A percentile compares a stretch with the other conserved stretches of the same genome.
Conservation (phyloP, 2,329 filamentous ascomycete genomes). For the Chaetomium olivaceum region DNA sequence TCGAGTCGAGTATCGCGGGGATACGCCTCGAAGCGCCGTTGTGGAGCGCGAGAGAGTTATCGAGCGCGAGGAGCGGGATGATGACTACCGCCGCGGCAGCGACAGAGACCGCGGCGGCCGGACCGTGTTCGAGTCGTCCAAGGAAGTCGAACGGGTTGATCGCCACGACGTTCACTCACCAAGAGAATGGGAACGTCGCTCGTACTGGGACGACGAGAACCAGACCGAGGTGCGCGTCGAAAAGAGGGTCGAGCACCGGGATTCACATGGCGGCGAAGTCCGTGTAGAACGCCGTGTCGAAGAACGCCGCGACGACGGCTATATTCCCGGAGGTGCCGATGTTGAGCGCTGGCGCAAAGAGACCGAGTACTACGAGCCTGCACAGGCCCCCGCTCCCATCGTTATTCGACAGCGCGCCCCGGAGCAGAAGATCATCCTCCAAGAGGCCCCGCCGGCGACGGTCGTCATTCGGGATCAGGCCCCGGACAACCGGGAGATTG, state of each 20-base stretch:
- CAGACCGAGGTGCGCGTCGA: conserved; percentile 48
- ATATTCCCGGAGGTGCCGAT: conserved; percentile 41
- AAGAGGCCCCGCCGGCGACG: conserved; percentile 50
- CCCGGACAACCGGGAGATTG: conserved; percentile 40
- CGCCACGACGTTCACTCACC: conserved; percentile 33
- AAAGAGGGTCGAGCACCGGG: conserved; percentile 45
- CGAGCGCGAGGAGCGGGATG: conserved; percentile 38
- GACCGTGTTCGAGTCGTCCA: conserved; percentile 47
- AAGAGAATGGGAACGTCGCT: conserved; percentile 39
- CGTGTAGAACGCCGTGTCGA: conserved; percentile 56
- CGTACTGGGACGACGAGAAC: conserved; percentile 41
- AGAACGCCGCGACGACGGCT: conserved; percentile 49
- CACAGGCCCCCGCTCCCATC: conserved; percentile 50
- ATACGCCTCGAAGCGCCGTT: conserved; percentile 25
- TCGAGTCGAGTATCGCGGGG: conserved; percentile 33
- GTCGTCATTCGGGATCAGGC: conserved; percentile 35
- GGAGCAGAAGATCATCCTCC: conserved; percentile 56
- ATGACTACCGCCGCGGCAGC: conserved; percentile 41
- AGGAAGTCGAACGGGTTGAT: conserved; percentile 47
- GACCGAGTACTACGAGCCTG: conserved; percentile 61
- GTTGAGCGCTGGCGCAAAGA: conserved; percentile 62
- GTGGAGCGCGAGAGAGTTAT: conserved; percentile 29
- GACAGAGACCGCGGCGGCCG: conserved; percentile 33
- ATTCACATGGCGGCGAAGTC: conserved; percentile 49
- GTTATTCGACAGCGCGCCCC: conserved; percentile 35